phyloP scores from a whole-genome alignment of 371 early-diverging fungal species.

The Zancudomyces culisetae region DNA sequence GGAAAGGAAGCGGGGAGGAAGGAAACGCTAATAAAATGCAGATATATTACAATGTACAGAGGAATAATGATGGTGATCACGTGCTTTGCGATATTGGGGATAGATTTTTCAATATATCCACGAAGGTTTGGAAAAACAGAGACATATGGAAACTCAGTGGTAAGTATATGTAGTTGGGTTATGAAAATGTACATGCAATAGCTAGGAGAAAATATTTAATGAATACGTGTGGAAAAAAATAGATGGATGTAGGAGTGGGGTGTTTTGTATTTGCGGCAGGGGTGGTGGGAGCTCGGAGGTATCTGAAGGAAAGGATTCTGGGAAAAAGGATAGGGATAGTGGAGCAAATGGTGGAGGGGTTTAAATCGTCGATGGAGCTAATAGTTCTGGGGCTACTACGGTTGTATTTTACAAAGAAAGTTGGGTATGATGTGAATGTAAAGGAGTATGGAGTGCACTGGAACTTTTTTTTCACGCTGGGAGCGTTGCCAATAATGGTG shows the following conservation, averaged over 20 bases:
- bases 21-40: not conserved
- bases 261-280: constrained; percentile 28
- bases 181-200: not conserved
- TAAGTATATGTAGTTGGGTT: not conserved
- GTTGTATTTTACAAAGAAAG: constrained; percentile 45
- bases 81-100: constrained; percentile 70
- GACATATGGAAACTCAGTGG: constrained; percentile 68
- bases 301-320: constrained; percentile 2
- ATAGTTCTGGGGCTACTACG: constrained; percentile 53
- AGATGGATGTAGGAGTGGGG: constrained; percentile 29
- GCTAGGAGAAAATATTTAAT: not conserved
- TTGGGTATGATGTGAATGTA: constrained; percentile 85
- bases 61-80: constrained; percentile 58
- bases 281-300: constrained; percentile 15
- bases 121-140: constrained; percentile 82
- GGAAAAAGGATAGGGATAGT: constrained; percentile 5
- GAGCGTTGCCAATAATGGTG: constrained; percentile 57
- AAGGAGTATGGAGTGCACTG: constrained; percentile 95
- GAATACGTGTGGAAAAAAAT: not conserved
- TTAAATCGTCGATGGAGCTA: constrained; percentile 33
- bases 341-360: not conserved
- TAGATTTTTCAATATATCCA: constrained; percentile 89
- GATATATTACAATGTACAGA: constrained; percentile 45
- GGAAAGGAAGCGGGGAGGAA: not conserved
- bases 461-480: constrained; percentile 95